Evolutionary conservation across 768 basidiomycete species (phyloP), one percentile per base, ranked within the genome.

Genomic region (Gloeostereum incarnatum): DNA sequence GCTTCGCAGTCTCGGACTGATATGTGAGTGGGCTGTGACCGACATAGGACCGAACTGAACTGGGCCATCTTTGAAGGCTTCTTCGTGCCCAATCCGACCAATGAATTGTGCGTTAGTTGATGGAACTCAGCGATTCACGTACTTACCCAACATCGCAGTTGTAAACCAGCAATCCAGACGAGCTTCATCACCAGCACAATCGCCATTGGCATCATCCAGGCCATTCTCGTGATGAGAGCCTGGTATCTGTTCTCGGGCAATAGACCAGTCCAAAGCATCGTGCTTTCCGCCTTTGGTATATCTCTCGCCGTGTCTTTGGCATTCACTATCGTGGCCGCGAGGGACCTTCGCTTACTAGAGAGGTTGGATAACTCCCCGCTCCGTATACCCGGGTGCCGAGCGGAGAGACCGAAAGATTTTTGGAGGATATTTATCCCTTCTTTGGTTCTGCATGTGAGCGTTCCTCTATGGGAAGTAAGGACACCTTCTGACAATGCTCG

Each of bases 221-320:
- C 57, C 16, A 63, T 65, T 29, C 55, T 67, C 11, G 56, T 61
- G 22, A 48, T 58, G 26, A 58, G 66, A 20, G 57, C 64, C 19
- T 69, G 63, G 63, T 63, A 63, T 45, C 56, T 66, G 31, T 67
- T 65, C 40, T 54, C 60, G 4, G 50, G 52, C 21, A 56, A 53
- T 33, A 51, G 39, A 21, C 4, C 23, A 7, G 44, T 62, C 22
- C 58, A 52, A 31, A 41, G 54, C 18, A 45, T 42, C n/a, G 50
- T 64, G 26, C 42, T 61, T 20, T 42, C 46, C 14, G 43, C 50
- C 13, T 66, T 64, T 35, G 17, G 52, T 3, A 20, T 50, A 10
- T 57, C 62, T 11, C 42, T 56, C 45, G 31, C 47, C 6, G 5
- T 52, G 1, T 61, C 63, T 11, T 37, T 63, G 16, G 49, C 51